Evolutionary conservation across 2,329 filamentous ascomycete species (phyloP), one percentile per base, ranked within the genome.

Genomic region (Fusarium decemcellulare): DNA sequence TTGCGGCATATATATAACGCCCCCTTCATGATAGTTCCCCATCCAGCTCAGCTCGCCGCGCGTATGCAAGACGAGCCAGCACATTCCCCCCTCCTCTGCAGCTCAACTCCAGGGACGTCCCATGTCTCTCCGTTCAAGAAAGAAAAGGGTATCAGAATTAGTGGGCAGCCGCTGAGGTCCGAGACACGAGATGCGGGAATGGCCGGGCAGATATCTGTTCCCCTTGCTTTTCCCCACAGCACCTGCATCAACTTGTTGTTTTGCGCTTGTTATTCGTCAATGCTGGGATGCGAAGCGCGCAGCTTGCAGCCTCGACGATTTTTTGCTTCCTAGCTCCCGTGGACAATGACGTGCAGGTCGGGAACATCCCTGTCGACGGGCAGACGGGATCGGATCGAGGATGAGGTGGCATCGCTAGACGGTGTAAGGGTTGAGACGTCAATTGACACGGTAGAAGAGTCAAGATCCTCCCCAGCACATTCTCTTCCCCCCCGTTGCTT

Each of bases 301-400:
- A 29, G 29, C 43, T 29, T 27, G 27, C 43, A 44, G 42, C 42
- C 29, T 44, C 18, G n/a, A 48, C 30, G 32, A 50, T 46, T 16
- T 23, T 27, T 46, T 46, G 42, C 18, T 7, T 39, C 34, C 23
- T 56, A 37, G 53, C 53, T 56, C 53, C 53, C 32, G 53, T 27
- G 32, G 23, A 30, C 32, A 11, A 57, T 57, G 53, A 57, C 53
- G 53, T 47, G 53, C 53, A 57, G 47, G 2, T 3, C 4, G 42
- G 50, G 53, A 15, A 40, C 10, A 56, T 56, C 53, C 53, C 36
- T 56, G 53, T 39, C n/a, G 11, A 47, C 53, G 32, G 53, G 42
- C 39, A 8, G n/a, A n/a, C 23, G 23, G 23, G 18, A 16, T 6
- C 14, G 16, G 29, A 55, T 23, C 42, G 36, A 36, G 32, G 18